phyloP scores from a whole-genome alignment of 768 basidiomycete genomes.

The Daedaleopsis sinensis region DNA sequence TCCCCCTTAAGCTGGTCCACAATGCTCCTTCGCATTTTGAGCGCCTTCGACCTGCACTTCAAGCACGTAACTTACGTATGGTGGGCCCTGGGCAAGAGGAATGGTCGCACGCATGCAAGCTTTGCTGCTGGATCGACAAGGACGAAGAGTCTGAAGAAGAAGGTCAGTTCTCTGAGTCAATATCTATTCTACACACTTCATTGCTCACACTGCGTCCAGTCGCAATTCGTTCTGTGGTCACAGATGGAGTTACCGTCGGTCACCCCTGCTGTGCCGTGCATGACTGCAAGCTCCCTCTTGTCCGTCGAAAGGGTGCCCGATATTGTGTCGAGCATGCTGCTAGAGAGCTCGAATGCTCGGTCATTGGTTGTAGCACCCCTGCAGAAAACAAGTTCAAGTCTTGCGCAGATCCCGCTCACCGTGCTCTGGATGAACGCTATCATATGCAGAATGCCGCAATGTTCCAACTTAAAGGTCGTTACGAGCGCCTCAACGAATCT shows the following conservation, averaged over 20 bases:
- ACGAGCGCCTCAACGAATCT: neutral
- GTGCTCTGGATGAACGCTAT: neutral
- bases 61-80: neutral
- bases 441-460: neutral
- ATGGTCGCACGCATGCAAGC: neutral
- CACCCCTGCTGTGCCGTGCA: neutral
- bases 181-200: neutral
- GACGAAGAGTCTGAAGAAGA: neutral
- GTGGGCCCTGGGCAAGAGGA: neutral
- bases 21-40: neutral
- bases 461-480: conserved; percentile 3
- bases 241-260: neutral
- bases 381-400: neutral
- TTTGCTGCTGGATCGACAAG: neutral
- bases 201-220: neutral
- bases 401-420: neutral
- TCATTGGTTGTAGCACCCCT: neutral
- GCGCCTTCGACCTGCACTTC: neutral
- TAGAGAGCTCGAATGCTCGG: neutral
- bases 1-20: too few relatives aligned
- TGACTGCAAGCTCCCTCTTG: neutral
- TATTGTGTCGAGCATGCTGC: neutral
- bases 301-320: neutral
- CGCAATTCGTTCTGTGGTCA: neutral
- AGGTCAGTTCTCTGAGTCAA: neutral